These are phyloP conservation scores for Camellia lanceoleosa DNA, from an alignment of 148 eudicot genomes.

Conservation along the genomic window DNA sequence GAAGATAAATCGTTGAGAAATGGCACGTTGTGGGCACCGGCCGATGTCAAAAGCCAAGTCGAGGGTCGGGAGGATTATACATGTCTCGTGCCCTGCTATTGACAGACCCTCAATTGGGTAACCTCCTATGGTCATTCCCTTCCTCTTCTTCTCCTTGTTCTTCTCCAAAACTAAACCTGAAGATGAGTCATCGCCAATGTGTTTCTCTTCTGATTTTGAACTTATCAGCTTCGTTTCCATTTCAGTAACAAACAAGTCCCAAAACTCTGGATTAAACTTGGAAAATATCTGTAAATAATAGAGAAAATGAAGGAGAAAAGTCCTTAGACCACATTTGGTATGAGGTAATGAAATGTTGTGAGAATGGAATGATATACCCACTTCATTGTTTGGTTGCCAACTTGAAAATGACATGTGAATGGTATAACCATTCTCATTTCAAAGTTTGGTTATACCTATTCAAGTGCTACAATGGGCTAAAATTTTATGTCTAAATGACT, in stretches of 20 bases:
- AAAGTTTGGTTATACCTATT: no score
- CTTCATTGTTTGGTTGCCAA: no score
- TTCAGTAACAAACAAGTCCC: background rate
- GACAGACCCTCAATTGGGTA: constrained; percentile 63
- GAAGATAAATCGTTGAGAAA: constrained; percentile 73
- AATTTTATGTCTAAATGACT: no score
- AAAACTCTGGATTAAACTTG: background rate
- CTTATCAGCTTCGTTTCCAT: background rate
- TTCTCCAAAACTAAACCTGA: background rate
- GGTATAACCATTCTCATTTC: no score
- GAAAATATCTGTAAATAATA: background rate
- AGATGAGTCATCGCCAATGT: background rate
- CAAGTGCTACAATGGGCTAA: no score
- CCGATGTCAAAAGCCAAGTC: constrained; percentile 84
- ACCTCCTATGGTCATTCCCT: constrained; percentile 39
- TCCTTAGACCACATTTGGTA: no score
- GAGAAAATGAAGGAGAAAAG: background rate
- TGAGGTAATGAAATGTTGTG: no score
- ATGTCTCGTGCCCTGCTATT: constrained; percentile 79
- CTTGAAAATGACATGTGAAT: no score
- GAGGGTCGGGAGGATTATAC: constrained; percentile 72
- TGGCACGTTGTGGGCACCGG: constrained; percentile 84
- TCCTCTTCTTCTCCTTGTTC: constrained; percentile 5
- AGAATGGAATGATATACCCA: no score
- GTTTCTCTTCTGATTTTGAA: background rate